A percentile compares a stretch with the other conserved stretches of the same genome.
These are phyloP conservation scores for Penicillium simplicissimum DNA, from an alignment of 495 filamentous ascomycete species.

Conservation along the genomic window DNA sequence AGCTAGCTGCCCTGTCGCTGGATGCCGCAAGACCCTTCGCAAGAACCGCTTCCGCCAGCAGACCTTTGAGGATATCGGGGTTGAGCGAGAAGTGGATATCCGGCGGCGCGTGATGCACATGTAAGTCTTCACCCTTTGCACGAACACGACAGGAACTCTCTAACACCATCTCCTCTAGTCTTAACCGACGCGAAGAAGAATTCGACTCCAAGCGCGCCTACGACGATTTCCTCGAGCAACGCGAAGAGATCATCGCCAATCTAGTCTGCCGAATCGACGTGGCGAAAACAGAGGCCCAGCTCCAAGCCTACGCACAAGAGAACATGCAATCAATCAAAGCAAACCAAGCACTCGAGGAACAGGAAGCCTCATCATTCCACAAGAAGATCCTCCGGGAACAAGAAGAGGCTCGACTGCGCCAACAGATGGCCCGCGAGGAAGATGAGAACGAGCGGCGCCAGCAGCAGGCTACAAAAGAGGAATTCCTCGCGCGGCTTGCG, in stretches of 20 bases:
- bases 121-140: constrained; percentile 30
- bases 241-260: constrained; percentile 88
- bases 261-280: constrained; percentile 72
- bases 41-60: constrained; percentile 80
- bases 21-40: constrained; percentile 81
- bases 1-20: constrained; percentile 84
- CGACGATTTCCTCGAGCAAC: constrained; percentile 93
- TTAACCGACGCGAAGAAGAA: constrained; percentile 88
- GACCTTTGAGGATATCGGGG: constrained; percentile 85
- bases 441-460: constrained; percentile 65
- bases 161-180: constrained; percentile 36
- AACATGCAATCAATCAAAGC: constrained; percentile 60
- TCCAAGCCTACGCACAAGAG: constrained; percentile 65
- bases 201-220: constrained; percentile 78
- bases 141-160: neutral
- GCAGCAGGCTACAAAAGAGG: constrained; percentile 58
- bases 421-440: constrained; percentile 56
- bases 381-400: constrained; percentile 69
- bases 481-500: constrained; percentile 56
- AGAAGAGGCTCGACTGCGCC: constrained; percentile 59
- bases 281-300: constrained; percentile 65
- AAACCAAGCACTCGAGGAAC: constrained; percentile 54
- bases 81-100: constrained; percentile 95
- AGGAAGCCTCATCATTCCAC: constrained; percentile 55
- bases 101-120: constrained; percentile 75